Evolutionary conservation across 371 early-diverging fungal genomes (phyloP).

Genomic region (Actinomucor elegans): DNA sequence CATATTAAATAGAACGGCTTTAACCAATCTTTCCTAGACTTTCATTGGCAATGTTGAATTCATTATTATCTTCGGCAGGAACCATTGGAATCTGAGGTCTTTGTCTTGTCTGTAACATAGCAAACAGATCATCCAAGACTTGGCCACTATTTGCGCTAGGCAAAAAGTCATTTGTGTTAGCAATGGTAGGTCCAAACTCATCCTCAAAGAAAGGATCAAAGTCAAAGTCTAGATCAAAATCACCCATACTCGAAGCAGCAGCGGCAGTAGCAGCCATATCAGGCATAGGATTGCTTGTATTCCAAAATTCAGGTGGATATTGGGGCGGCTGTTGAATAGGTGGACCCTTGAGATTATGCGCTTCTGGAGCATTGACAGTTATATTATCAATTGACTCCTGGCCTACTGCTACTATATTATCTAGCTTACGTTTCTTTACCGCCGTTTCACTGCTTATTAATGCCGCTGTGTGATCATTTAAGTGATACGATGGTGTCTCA

Average conservation of each 20-base stretch:
- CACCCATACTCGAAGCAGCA: slow-evolving; percentile 3
- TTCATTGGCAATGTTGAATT: neutral
- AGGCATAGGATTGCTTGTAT: neutral
- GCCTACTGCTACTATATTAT: no score
- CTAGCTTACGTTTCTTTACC: slow-evolving; percentile 5
- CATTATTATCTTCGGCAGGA: slow-evolving; percentile 11
- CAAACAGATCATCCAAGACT: slow-evolving; percentile 32
- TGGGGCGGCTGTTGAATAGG: neutral
- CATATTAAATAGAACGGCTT: neutral
- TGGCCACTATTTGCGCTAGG: slow-evolving; percentile 24
- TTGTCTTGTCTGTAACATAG: slow-evolving; percentile 31
- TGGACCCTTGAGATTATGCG: neutral
- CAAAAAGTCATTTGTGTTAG: slow-evolving; percentile 18
- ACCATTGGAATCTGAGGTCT: slow-evolving; percentile 28
- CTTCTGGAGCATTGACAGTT: no score
- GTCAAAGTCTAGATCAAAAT: slow-evolving; percentile 22
- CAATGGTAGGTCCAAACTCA: slow-evolving; percentile 24
- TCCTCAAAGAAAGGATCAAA: slow-evolving; percentile 36
- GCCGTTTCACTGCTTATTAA: neutral
- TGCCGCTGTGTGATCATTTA: neutral
- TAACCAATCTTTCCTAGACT: neutral
- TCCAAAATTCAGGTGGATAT: neutral
- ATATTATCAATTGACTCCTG: no score
- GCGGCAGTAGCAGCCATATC: neutral
- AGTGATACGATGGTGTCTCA: slow-evolving; percentile 1